Conservation (phyloP, 305 asterid species). For the Fraxinus baroniana region DNA sequence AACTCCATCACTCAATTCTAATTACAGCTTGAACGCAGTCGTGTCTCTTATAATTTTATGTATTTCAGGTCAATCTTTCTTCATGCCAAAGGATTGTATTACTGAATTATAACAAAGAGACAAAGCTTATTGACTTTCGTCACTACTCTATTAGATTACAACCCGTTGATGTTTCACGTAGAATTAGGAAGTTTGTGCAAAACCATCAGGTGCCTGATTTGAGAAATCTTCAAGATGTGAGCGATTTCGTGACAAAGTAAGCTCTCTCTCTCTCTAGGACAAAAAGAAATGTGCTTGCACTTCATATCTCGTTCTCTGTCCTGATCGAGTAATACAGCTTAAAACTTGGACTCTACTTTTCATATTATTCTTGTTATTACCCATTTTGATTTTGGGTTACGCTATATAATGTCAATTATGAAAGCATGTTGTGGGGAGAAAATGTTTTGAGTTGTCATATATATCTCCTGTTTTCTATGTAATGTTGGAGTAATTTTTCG, state of each 20-base stretch:
- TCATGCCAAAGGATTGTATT: constrained; percentile 92
- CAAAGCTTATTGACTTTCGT: constrained; percentile 79
- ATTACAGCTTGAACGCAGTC: constrained; percentile 6
- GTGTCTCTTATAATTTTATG: constrained; percentile 12
- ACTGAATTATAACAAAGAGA: constrained; percentile 85
- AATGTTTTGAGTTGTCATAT: neutral
- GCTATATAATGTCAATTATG: neutral
- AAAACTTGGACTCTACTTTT: neutral
- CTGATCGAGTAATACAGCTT: neutral
- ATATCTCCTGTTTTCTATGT: neutral
- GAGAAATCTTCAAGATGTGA: constrained; percentile 78
- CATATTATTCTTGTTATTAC: neutral
- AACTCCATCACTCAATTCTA: neutral
- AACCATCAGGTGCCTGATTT: constrained; percentile 83
- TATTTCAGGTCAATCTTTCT: constrained; percentile 78
- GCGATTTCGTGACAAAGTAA: constrained; percentile 80
- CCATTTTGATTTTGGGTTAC: neutral
- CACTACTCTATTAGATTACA: constrained; percentile 91
- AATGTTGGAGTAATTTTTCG: neutral
- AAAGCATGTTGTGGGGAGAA: neutral
- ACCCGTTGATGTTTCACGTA: constrained; percentile 82
- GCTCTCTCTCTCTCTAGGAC: constrained; percentile 15
- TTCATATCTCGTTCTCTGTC: neutral
- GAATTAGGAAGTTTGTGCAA: constrained; percentile 86
- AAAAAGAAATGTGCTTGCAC: neutral